Conservation (phyloP, 2,329 filamentous ascomycete genomes). For the Alternaria brassicae region DNA sequence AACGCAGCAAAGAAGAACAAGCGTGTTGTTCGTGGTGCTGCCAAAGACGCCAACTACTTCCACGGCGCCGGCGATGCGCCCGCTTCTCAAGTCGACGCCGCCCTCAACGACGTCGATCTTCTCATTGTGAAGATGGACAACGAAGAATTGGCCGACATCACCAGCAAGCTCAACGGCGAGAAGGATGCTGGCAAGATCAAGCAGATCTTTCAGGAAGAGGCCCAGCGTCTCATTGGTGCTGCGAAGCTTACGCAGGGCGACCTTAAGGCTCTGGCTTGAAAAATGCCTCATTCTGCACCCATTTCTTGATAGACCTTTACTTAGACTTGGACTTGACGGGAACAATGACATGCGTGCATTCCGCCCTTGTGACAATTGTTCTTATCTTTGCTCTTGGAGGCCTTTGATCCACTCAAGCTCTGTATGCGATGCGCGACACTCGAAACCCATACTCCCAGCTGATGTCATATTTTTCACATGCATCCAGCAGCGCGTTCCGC, state of each 20-base stretch:
- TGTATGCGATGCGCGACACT: neutral
- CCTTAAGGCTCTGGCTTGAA: conserved; percentile 65
- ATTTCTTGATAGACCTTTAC: conserved; percentile 26
- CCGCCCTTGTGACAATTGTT: neutral
- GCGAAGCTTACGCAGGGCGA: conserved; percentile 90
- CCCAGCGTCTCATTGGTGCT: conserved; percentile 76
- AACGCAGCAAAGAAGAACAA: conserved; percentile 99
- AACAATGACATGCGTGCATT: conserved; percentile 16
- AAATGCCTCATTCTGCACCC: conserved; percentile 1
- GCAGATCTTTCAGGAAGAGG: conserved; percentile 78
- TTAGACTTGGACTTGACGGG: conserved; percentile 21
- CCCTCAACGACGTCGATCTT: conserved; percentile 84
- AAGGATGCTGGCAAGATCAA: conserved; percentile 87
- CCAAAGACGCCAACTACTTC: conserved; percentile 99
- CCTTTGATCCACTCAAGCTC: neutral
- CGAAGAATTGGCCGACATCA: conserved; percentile 86
- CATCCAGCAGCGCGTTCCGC: conserved; percentile 8
- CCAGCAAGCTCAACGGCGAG: conserved; percentile 77
- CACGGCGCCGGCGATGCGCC: conserved; percentile 69
- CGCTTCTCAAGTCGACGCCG: conserved; percentile 79
- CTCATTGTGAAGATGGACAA: conserved; percentile 87
- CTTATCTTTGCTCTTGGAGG: neutral
- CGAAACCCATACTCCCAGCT: neutral
- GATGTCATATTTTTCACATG: conserved; percentile 3
- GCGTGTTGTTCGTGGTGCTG: conserved; percentile 89